A percentile compares a stretch with the other conserved stretches of the same genome.
These are phyloP conservation scores for Trichophyton equinum DNA, from an alignment of 2,329 filamentous ascomycete genomes.

Conservation along the genomic window DNA sequence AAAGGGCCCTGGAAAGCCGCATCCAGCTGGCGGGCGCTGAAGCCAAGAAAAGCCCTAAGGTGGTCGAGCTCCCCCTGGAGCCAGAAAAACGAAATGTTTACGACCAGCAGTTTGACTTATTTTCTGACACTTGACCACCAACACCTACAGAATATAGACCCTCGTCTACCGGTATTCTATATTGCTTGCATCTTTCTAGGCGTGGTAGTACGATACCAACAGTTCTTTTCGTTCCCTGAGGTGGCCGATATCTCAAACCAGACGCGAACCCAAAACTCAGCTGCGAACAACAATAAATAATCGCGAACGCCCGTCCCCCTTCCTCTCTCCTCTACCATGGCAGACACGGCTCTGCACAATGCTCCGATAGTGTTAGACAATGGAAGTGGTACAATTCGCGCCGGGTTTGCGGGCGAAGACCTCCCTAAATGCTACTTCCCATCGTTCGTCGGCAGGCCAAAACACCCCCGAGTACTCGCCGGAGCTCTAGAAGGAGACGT, in stretches of 20 bases:
- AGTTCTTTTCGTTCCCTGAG: not conserved
- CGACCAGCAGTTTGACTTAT: not conserved
- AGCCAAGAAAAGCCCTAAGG: not conserved
- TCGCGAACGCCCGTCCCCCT: constrained; percentile 4
- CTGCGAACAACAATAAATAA: not conserved
- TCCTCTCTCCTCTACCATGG: constrained; percentile 34
- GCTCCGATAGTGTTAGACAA: constrained; percentile 98
- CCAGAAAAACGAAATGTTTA: constrained; percentile 1
- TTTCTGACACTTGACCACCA: not conserved
- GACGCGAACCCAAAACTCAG: not conserved
- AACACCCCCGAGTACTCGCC: constrained; percentile 89
- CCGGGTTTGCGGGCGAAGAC: constrained; percentile 92
- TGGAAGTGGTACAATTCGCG: constrained; percentile 92
- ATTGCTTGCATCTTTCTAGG: not conserved
- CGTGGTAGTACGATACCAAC: not conserved
- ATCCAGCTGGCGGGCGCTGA: not conserved
- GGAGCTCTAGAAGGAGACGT: constrained; percentile 92
- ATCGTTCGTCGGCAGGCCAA: constrained; percentile 90
- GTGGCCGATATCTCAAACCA: not conserved
- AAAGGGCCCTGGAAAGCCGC: not conserved
- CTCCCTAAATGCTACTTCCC: constrained; percentile 94
- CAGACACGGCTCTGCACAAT: constrained; percentile 69
- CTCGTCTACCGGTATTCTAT: not conserved
- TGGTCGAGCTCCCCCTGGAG: not conserved
- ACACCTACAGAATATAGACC: not conserved